Percentiles rank a stretch among this genome's conserved stretches.
Evolutionary conservation across 1,139 yeast genomes (phyloP).

Genomic region (Barnettozyma hawaiiensis): DNA sequence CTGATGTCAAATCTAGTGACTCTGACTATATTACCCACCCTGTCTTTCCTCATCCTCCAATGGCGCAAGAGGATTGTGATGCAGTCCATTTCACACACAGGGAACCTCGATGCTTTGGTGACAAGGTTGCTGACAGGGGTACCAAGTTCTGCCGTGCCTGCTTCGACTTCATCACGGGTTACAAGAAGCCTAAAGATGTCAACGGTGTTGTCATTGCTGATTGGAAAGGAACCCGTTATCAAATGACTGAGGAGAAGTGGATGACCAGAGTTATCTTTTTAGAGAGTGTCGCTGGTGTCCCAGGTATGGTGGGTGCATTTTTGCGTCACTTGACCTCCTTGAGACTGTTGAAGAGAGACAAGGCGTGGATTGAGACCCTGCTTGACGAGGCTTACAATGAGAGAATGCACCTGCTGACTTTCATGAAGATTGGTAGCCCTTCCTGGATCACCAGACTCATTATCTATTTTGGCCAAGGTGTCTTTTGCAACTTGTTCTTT

Average conservation of each 20-base stretch:
- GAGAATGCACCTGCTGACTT: conserved; percentile 70
- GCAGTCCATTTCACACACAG: conserved; percentile 48
- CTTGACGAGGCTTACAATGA: conserved; percentile 77
- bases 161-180: conserved; percentile 65
- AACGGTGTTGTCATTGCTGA: conserved; percentile 32
- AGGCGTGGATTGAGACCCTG: conserved; percentile 72
- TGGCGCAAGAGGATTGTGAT: conserved; percentile 42
- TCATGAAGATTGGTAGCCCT: conserved; percentile 61
- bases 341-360: conserved; percentile 56
- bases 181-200: conserved; percentile 43
- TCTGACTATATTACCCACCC: conserved; percentile 27
- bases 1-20: not conserved
- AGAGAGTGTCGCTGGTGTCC: conserved; percentile 74
- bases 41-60: conserved; percentile 53
- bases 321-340: conserved; percentile 60
- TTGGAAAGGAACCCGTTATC: conserved; percentile 42
- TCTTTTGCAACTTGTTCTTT: conserved; percentile 64
- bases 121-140: conserved; percentile 46
- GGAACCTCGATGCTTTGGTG: conserved; percentile 43
- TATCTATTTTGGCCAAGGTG: conserved; percentile 65
- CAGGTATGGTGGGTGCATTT: conserved; percentile 73
- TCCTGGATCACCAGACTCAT: conserved; percentile 51
- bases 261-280: conserved; percentile 60
- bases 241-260: conserved; percentile 64
- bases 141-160: conserved; percentile 41